Conservation (phyloP, 2,329 filamentous ascomycete genomes). For the Metarhizium humberi region DNA sequence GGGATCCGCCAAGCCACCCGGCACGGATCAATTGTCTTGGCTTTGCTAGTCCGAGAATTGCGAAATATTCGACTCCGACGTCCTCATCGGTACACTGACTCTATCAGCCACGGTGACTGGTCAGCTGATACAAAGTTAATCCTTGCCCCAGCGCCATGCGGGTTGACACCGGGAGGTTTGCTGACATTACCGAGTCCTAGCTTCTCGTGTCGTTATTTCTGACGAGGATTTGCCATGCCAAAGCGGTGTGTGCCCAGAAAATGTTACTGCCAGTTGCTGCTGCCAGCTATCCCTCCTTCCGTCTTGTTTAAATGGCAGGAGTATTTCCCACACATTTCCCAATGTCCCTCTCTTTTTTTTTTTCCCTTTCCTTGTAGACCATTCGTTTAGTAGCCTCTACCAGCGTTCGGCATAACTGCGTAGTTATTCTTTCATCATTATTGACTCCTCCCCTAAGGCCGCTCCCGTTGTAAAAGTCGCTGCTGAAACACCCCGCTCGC, state of each 20-base stretch:
- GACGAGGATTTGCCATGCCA: not conserved
- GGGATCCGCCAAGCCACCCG: constrained; percentile 5
- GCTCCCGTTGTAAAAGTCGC: not conserved
- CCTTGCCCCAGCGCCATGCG: constrained; percentile 1
- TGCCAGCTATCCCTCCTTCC: not conserved
- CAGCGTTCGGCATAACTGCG: not conserved
- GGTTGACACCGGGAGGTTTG: not conserved
- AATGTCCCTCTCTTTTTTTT: not conserved
- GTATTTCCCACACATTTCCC: not conserved
- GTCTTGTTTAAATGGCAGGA: not conserved
- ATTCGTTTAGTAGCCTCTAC: not conserved
- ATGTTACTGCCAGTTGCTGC: not conserved
- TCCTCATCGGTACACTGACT: constrained; percentile 6
- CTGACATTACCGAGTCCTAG: not conserved
- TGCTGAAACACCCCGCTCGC: not conserved
- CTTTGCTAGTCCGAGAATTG: constrained; percentile 8
- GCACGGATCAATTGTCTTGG: constrained; percentile 2
- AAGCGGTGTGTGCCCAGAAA: constrained; percentile 3
- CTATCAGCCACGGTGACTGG: constrained; percentile 5
- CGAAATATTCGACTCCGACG: constrained; percentile 10
- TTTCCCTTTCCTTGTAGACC: not conserved
- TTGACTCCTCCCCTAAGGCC: not conserved
- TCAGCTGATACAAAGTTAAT: constrained; percentile 1
- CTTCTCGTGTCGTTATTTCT: not conserved
- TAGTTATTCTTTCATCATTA: not conserved